These are phyloP conservation scores for Tieghemiomyces parasiticus DNA, from an alignment of 192 early-diverging fungal species.

Conservation along the genomic window DNA sequence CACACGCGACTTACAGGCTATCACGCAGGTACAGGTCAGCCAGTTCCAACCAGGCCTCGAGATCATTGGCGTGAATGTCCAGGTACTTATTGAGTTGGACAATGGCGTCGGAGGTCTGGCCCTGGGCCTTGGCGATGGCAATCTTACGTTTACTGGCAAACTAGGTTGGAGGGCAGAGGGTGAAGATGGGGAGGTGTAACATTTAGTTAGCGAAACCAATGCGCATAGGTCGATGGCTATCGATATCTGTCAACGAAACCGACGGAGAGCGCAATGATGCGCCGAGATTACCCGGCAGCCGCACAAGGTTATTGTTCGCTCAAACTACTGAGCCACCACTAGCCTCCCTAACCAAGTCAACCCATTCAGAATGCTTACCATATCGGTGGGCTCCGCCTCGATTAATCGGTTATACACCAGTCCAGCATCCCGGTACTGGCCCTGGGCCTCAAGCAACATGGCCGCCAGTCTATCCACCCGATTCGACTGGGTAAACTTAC, in stretches of 20 bases:
- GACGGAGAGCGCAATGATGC: no score
- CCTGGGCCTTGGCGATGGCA: conserved; percentile 51
- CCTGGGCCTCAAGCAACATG: conserved; percentile 63
- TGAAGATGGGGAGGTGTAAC: background rate
- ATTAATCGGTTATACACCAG: conserved; percentile 61
- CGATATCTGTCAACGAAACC: background rate
- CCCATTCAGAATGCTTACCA: conserved; percentile 21
- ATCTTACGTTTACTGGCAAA: conserved; percentile 61
- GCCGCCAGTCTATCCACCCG: conserved; percentile 61
- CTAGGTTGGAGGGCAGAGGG: conserved; percentile 10
- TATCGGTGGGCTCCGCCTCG: conserved; percentile 60
- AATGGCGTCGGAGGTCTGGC: conserved; percentile 53
- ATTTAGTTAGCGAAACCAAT: background rate
- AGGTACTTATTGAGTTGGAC: conserved; percentile 53
- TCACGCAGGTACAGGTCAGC: conserved; percentile 52
- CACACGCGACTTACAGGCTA: conserved; percentile 28
- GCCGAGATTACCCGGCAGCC: no score
- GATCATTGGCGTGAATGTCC: conserved; percentile 73
- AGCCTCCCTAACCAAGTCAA: background rate
- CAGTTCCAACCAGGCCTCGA: conserved; percentile 83
- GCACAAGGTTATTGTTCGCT: no score
- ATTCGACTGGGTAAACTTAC: conserved; percentile 46
- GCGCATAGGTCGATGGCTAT: conserved; percentile 5
- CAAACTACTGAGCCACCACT: background rate
- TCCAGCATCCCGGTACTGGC: conserved; percentile 49